A percentile compares a stretch with the other conserved stretches of the same genome.
Conservation (phyloP, 352 stramenopile genomes). For the Paralagenidium karlingii region DNA sequence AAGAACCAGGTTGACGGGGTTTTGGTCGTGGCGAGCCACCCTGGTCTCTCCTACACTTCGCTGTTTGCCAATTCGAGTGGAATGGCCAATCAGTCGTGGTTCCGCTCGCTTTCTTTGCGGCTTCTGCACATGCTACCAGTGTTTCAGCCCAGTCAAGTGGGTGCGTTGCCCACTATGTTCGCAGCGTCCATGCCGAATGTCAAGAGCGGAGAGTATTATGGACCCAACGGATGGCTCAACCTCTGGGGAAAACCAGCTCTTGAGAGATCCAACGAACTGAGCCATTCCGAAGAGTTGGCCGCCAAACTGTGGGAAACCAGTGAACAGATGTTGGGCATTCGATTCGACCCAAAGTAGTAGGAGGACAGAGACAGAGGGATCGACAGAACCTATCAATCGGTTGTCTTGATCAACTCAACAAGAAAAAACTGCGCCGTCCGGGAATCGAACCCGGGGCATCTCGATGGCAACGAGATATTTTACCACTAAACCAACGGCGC, state of each 20-base stretch:
- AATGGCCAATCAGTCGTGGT: neutral
- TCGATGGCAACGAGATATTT: slow-evolving; percentile 2
- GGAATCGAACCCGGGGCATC: slow-evolving; percentile 1
- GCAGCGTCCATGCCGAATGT: slow-evolving; percentile 25
- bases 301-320: slow-evolving; percentile 7
- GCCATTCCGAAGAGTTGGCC: slow-evolving; percentile 5
- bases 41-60: slow-evolving; percentile 29
- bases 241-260: slow-evolving; percentile 26
- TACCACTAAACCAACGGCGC: slow-evolving; percentile 2
- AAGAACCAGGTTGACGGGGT: slow-evolving; percentile 8
- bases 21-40: slow-evolving; percentile 15
- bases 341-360: slow-evolving; percentile 1
- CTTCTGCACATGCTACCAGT: slow-evolving; percentile 10
- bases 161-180: slow-evolving; percentile 36
- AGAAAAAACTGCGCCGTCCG: neutral
- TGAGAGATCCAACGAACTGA: slow-evolving; percentile 19
- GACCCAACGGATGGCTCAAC: slow-evolving; percentile 24
- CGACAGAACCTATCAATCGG: no score
- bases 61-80: slow-evolving; percentile 32
- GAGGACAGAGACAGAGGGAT: no score
- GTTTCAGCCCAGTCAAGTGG: slow-evolving; percentile 28
- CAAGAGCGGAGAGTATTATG: slow-evolving; percentile 32
- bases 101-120: neutral
- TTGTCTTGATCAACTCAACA: no score
- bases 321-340: slow-evolving; percentile 7